phyloP scores from a whole-genome alignment of 192 early-diverging fungal species.

The Backusella sp. region DNA sequence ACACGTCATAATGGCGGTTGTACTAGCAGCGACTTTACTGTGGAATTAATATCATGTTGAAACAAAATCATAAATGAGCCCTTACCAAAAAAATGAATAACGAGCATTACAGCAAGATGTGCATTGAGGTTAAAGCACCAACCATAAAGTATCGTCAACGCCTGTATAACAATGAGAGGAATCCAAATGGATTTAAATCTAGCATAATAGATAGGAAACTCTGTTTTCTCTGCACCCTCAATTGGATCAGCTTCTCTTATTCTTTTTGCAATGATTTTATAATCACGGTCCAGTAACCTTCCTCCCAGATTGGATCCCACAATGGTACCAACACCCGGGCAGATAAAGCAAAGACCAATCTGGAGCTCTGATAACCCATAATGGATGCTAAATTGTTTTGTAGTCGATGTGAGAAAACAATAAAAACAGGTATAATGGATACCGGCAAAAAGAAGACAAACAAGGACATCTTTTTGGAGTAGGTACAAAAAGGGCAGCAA shows the following conservation, averaged over 20 bases:
- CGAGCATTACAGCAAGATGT: constrained; percentile 13
- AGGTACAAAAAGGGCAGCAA: background rate
- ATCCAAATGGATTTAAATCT: constrained; percentile 26
- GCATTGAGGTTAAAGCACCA: constrained; percentile 22
- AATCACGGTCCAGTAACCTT: background rate
- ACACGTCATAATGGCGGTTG: background rate
- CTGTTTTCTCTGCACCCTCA: background rate
- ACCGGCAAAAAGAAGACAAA: background rate
- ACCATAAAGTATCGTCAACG: constrained; percentile 17
- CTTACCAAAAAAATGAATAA: constrained; percentile 25
- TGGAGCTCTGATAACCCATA: background rate
- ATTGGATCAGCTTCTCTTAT: background rate
- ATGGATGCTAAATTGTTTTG: background rate
- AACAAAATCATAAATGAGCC: background rate
- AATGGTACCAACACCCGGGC: constrained; percentile 16
- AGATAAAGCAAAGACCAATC: background rate
- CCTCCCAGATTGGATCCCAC: background rate
- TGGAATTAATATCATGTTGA: background rate
- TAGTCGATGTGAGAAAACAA: background rate
- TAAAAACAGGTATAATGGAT: background rate
- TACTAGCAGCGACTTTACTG: background rate
- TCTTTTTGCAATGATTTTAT: background rate
- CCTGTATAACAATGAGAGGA: constrained; percentile 4
- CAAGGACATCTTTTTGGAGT: background rate
- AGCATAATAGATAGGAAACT: constrained; percentile 17